Conservation (phyloP, 176 grass and related monocot genomes). For the Pontederia crassipes region DNA sequence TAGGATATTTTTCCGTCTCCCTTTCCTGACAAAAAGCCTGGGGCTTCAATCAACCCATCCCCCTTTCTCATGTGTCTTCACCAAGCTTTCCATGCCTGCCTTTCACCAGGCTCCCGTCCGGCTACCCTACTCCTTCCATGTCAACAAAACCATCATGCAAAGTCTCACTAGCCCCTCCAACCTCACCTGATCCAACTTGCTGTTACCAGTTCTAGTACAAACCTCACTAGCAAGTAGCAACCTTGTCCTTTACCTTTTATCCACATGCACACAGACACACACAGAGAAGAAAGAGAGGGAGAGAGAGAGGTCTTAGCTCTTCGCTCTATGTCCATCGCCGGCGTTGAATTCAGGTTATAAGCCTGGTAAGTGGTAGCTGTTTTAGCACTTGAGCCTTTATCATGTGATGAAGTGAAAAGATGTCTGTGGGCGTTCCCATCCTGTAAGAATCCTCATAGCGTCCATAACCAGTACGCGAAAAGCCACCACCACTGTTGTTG, state of each 20-base stretch:
- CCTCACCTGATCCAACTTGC: not conserved
- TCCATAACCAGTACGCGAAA: not conserved
- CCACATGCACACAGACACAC: not conserved
- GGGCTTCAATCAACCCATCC: not conserved
- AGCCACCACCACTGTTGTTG: no score
- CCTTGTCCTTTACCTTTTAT: not conserved
- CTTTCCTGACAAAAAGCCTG: not conserved
- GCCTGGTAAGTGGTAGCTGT: not conserved
- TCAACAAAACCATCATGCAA: constrained; percentile 21
- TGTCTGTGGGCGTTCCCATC: constrained; percentile 1
- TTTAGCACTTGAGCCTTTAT: constrained; percentile 1
- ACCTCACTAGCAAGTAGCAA: no score
- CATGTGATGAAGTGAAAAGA: not conserved
- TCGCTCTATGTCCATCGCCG: no score
- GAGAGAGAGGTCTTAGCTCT: not conserved
- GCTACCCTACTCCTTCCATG: not conserved
- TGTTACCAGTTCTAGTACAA: no score
- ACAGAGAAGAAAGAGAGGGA: not conserved
- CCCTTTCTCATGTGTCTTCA: not conserved
- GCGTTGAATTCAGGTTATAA: not conserved
- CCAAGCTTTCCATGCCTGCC: no score
- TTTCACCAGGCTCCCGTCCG: not conserved
- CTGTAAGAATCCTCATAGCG: constrained; percentile 21
- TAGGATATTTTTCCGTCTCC: not conserved
- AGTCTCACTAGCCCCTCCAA: constrained; percentile 1